Evolutionary conservation across 805 yeast species (phyloP).

Genomic region (Cyberlindnera lachancei): DNA sequence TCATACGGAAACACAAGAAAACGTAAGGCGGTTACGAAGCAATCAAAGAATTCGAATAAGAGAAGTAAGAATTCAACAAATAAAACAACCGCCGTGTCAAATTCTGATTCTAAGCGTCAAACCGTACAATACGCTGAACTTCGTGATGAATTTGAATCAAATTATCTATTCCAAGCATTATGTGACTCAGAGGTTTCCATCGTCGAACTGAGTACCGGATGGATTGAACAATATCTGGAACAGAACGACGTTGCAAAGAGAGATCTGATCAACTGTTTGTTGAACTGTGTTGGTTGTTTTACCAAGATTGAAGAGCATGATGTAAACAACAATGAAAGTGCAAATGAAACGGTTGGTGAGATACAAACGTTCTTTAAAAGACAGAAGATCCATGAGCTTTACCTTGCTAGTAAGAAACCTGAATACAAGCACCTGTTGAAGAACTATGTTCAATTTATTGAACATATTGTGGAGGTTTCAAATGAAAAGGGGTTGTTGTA

Average conservation of each 20-base stretch:
- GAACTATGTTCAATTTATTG: constrained; percentile 50
- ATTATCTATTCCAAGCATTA: constrained; percentile 43
- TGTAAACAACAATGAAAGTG: constrained; percentile 58
- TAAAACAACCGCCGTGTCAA: too few relatives aligned
- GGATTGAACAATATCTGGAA: constrained; percentile 46
- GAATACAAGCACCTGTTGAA: constrained; percentile 41
- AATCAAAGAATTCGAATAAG: constrained; percentile 2
- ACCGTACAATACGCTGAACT: constrained; percentile 30
- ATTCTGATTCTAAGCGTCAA: too few relatives aligned
- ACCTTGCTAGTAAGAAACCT: constrained; percentile 46
- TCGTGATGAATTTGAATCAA: constrained; percentile 37
- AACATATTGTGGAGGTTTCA: constrained; percentile 40
- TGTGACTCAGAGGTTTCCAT: constrained; percentile 42
- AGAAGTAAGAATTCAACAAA: constrained; percentile 4
- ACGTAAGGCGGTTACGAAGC: too few relatives aligned
- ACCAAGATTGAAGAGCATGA: constrained; percentile 69
- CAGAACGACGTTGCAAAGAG: constrained; percentile 44
- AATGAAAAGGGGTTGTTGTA: constrained; percentile 59
- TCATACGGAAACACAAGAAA: constrained; percentile 12
- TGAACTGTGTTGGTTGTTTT: constrained; percentile 68
- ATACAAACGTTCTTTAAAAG: constrained; percentile 53
- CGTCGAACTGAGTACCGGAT: constrained; percentile 44
- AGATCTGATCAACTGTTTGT: constrained; percentile 57
- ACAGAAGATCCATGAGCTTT: constrained; percentile 64
- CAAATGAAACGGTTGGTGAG: constrained; percentile 67